Percentiles rank a stretch among this genome's conserved stretches.
phyloP scores from a whole-genome alignment of 2,329 filamentous ascomycete species.

The Phyllosticta citribraziliensis region DNA sequence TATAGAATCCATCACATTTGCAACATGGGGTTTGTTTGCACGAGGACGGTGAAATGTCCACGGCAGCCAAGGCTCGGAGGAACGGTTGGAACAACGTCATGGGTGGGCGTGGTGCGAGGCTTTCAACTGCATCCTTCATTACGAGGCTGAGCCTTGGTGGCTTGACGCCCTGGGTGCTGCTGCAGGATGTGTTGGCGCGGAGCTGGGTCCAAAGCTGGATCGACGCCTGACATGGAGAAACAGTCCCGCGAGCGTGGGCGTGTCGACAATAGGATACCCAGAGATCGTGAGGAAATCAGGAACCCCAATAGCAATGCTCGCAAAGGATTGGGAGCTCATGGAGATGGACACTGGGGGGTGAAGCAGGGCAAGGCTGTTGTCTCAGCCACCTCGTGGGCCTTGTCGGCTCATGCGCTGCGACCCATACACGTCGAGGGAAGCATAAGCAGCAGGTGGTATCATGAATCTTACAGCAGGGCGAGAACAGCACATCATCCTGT shows the following conservation, averaged over 20 bases:
- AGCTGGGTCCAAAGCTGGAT: constrained; percentile 10
- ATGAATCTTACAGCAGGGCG: constrained; percentile 6
- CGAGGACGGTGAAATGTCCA: background rate
- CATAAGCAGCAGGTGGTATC: background rate
- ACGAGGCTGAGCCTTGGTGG: constrained; percentile 20
- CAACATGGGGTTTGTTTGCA: background rate
- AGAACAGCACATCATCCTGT: constrained; percentile 8
- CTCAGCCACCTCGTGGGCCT: constrained; percentile 3
- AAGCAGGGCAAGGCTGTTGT: constrained; percentile 4
- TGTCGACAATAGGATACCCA: constrained; percentile 28
- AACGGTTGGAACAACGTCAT: constrained; percentile 1
- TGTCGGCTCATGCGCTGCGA: background rate
- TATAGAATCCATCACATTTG: background rate
- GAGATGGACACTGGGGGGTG: background rate
- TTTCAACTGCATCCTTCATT: constrained; percentile 3
- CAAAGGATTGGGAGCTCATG: background rate
- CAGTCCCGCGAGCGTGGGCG: constrained; percentile 22
- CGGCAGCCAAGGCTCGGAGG: background rate
- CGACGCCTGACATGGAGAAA: constrained; percentile 8
- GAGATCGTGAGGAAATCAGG: constrained; percentile 19
- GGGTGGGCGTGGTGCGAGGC: background rate
- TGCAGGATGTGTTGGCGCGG: constrained; percentile 29
- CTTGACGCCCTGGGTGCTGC: constrained; percentile 15
- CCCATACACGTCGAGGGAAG: constrained; percentile 2
- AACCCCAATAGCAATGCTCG: constrained; percentile 9